phyloP scores from a whole-genome alignment of 1,284 basidiomycete species.

The Austroboletus rostrupii region DNA sequence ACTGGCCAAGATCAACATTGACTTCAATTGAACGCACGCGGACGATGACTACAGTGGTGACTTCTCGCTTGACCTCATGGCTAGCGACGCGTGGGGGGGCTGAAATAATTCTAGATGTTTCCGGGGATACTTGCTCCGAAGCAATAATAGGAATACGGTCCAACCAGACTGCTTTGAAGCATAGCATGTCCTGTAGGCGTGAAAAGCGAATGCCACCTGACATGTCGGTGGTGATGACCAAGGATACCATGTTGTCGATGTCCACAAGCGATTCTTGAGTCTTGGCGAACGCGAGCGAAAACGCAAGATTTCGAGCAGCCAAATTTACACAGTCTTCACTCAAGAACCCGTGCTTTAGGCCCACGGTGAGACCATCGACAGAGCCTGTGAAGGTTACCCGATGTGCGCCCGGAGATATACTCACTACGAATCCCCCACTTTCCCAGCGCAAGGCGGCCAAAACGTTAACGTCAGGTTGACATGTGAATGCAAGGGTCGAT shows the following conservation, averaged over 20 bases:
- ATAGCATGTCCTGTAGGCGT: slow-evolving; percentile 79
- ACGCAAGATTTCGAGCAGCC: slow-evolving; percentile 70
- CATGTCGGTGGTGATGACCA: slow-evolving; percentile 74
- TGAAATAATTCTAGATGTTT: slow-evolving; percentile 17
- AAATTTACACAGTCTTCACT: slow-evolving; percentile 76
- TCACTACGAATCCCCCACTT: slow-evolving; percentile 83
- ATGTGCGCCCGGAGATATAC: slow-evolving; percentile 66
- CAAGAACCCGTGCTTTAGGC: slow-evolving; percentile 77
- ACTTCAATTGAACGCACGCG: slow-evolving; percentile 70
- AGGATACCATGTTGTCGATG: slow-evolving; percentile 57
- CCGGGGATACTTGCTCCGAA: slow-evolving; percentile 35
- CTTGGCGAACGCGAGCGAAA: slow-evolving; percentile 65
- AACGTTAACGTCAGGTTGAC: slow-evolving; percentile 86
- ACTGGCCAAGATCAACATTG: slow-evolving; percentile 75
- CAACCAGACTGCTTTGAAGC: slow-evolving; percentile 88
- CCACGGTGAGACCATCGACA: slow-evolving; percentile 74
- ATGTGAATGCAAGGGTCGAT: slow-evolving; percentile 80
- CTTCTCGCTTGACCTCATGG: slow-evolving; percentile 39
- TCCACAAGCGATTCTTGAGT: slow-evolving; percentile 36
- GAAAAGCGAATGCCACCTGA: slow-evolving; percentile 72
- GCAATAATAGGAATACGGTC: slow-evolving; percentile 76
- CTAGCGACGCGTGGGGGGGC: slow-evolving; percentile 8
- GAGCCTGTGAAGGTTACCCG: slow-evolving; percentile 72
- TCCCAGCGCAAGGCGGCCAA: slow-evolving; percentile 85
- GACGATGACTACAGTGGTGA: slow-evolving; percentile 60